Base-by-base conservation (phyloP, 2,329 filamentous ascomycete genomes). In the Salinomyces thailandicus region DNA sequence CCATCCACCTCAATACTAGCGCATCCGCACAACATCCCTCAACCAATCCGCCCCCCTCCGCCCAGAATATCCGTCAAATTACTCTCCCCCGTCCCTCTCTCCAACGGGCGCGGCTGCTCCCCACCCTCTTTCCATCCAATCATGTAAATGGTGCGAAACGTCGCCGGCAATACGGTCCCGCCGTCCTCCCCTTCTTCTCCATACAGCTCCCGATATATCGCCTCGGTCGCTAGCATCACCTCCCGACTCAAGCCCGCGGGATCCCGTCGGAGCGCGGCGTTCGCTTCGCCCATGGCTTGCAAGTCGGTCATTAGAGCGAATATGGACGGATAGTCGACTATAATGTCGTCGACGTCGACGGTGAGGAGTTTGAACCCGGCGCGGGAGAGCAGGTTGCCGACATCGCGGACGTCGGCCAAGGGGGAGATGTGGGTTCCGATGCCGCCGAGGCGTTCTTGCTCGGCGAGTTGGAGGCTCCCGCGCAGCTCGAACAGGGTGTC, bases 81-180 rank as follows among this genome's bases (percentile, higher is more conserved):
- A 28, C 94, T 66, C 55, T 94, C 71, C 7, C 85, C 91, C 46
- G 81, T 93, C 0, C 91, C 91, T 48, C 91, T 75, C 47, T 79
- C 64, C 39, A 96, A 63, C 4, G 91, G 87, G 61, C 89, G 70
- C 2, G 79, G 70, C 62, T 96, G 87, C 36, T 79, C 75, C 18
- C 73, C 72, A 2, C 83, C 80, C 48, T 87, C 83, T 57, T 89
- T 93, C 91, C 91, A 98, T 0, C 91, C 91, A 61, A 98, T 98
- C 87, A 96, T 95, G 61, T 91, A 94, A 43, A 98, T 95, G 50
- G 94, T 72, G 49, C 91, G 74, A 57, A 95, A 98, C 0, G 91
- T 98, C 1, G 91, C 91, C 1, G 91, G 91, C 2, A 70, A 48
- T 2, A 67, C 75, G 3, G 68, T 42, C 2, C 65, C 73, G 14